Evolutionary conservation across 208 protist genomes (phyloP).

Genomic region (Acanthamoeba triangularis): DNA sequence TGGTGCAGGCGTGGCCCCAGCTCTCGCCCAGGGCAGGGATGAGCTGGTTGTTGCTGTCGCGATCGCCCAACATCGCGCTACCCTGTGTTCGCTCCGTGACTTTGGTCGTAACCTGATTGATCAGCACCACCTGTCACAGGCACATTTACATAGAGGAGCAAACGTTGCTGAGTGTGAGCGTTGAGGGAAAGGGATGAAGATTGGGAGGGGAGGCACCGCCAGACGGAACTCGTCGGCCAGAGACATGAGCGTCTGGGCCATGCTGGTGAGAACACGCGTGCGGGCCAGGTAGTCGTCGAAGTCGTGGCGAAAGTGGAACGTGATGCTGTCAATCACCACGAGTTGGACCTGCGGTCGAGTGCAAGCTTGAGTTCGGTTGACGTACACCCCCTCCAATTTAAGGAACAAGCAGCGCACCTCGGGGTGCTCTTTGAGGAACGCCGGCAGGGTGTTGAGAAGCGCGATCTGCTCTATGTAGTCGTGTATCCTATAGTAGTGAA

Average conservation of each 20-base stretch:
- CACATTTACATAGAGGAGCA: not conserved
- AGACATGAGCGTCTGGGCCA: conserved; percentile 79
- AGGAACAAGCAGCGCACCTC: conserved; percentile 60
- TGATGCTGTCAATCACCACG: conserved; percentile 87
- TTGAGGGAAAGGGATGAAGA: not conserved
- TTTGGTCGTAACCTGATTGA: conserved; percentile 90
- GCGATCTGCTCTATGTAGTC: conserved; percentile 87
- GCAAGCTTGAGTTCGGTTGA: not conserved
- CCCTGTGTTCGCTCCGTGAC: not conserved
- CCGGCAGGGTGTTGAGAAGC: conserved; percentile 77
- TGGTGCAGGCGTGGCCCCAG: conserved; percentile 85
- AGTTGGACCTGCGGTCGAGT: conserved; percentile 65
- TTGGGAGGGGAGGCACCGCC: conserved; percentile 55
- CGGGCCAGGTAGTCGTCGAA: conserved; percentile 84
- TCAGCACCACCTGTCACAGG: conserved; percentile 82
- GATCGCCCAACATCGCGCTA: not conserved
- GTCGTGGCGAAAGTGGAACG: conserved; percentile 88
- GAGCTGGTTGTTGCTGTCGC: conserved; percentile 62
- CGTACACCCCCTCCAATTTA: too few species aligned
- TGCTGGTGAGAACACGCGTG: conserved; percentile 83
- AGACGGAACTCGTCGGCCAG: conserved; percentile 78
- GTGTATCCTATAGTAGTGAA: conserved; percentile 87
- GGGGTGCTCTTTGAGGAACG: conserved; percentile 81
- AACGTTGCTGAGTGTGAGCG: not conserved
- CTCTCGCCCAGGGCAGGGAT: conserved; percentile 87